Evolutionary conservation across 257 asterid species (phyloP), one percentile per base, ranked within the genome.

Genomic region (Solanum acaule): DNA sequence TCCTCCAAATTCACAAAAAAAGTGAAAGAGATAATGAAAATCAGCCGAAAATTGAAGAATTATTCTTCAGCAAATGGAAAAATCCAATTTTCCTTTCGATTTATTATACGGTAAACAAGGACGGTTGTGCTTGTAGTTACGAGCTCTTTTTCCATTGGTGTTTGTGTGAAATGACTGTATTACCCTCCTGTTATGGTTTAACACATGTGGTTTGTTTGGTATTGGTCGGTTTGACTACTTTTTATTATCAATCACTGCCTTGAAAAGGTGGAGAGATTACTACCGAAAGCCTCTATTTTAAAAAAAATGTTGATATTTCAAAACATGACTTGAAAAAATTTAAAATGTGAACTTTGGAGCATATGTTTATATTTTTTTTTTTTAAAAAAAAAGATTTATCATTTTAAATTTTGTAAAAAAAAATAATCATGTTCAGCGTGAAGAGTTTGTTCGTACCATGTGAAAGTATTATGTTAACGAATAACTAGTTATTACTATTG

Each of bases 161-260:
- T 27, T 8, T 8, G 9, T 15, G 23, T 15, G 16, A 44, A 79
- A 44, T 44, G 18, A 27, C 67, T 4, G 10, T 15, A 44, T 15
- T 79, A 15, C 13, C 85, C 85, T 27, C 67, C 18, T 44, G 2
- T 25, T 8, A 79, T 44, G 10, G 2, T 14, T 12, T 25, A n/a
- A 44, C 27, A 79, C 85, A 0, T 25, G 4, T 27, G n/a, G 2
- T 42, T 42, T 42, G 85, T 42, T 78, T 42, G 85, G n/a, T 25
- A 42, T 79, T 79, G 67, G 40, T 79, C 85, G 85, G 85, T 72
- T 72, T 72, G 79, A 72, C 79, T 29, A 29, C 37, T 29, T 29
- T 68, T 68, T 68, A 65, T 25, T 65, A 52, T 4, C 52, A 1
- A 44, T 44, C 52, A 44, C 56, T 46, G 2, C 18, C 56, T 42